These are phyloP conservation scores for Fistulifera pelliculosa DNA, from an alignment of 108 stramenopile species.

Conservation along the genomic window DNA sequence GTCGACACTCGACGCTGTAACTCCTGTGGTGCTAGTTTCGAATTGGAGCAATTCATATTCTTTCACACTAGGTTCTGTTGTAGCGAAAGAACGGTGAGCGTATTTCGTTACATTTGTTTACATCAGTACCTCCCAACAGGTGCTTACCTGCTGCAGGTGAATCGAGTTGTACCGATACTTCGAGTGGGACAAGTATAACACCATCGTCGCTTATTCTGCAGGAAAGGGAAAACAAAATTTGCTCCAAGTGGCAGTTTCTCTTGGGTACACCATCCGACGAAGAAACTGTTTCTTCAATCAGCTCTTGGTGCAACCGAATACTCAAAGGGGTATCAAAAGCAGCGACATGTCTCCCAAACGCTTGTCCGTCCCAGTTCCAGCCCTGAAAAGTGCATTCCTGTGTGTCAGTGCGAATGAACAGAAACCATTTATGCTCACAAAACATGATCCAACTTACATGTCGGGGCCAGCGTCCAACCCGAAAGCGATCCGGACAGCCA, in stretches of 20 bases:
- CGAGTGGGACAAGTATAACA: conserved; percentile 41
- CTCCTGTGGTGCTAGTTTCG: too few relatives aligned
- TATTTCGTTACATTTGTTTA: too few relatives aligned
- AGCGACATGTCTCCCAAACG: conserved; percentile 24
- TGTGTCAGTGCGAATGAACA: background rate
- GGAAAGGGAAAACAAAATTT: conserved; percentile 59
- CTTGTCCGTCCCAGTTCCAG: conserved; percentile 41
- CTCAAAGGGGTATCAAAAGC: conserved; percentile 52
- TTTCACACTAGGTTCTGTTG: too few relatives aligned
- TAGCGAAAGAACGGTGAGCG: background rate
- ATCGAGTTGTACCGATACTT: conserved; percentile 39
- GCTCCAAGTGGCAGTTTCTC: conserved; percentile 31
- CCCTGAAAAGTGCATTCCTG: conserved; percentile 13
- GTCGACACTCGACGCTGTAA: too few relatives aligned
- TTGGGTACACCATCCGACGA: conserved; percentile 51
- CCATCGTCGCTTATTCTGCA: conserved; percentile 27
- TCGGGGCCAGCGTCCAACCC: conserved; percentile 60
- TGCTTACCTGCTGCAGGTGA: conserved; percentile 27
- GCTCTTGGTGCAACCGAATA: conserved; percentile 46
- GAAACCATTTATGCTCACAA: too few relatives aligned
- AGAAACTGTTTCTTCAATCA: conserved; percentile 45
- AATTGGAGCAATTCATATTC: too few relatives aligned
- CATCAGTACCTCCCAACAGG: too few relatives aligned
- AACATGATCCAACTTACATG: conserved; percentile 26
- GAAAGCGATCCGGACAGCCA: conserved; percentile 51